These are phyloP conservation scores for Quambalaria eucalypti DNA, from an alignment of 1,284 basidiomycete genomes.

Conservation along the genomic window DNA sequence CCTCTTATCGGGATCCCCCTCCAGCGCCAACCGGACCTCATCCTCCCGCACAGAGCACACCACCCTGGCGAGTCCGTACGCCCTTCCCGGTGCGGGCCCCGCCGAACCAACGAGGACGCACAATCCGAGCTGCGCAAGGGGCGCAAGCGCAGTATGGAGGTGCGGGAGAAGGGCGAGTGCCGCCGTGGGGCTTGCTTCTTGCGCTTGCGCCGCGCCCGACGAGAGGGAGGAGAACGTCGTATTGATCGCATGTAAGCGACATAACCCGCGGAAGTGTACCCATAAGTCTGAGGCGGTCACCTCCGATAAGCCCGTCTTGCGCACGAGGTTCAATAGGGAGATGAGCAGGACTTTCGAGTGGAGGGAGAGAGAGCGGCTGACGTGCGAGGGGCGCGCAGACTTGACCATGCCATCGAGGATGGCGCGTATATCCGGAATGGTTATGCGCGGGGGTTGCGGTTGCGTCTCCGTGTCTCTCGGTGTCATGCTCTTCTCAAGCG, in stretches of 20 bases:
- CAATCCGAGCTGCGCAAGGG: constrained; percentile 22
- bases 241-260: constrained; percentile 22
- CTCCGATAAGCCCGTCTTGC: constrained; percentile 75
- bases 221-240: background rate
- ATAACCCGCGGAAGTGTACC: constrained; percentile 26
- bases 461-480: background rate
- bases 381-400: constrained; percentile 60
- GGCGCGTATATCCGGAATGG: constrained; percentile 64
- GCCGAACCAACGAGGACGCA: constrained; percentile 34
- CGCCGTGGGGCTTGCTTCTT: background rate
- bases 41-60: constrained; percentile 38
- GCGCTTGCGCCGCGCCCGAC: background rate
- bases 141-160: too few species aligned
- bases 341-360: constrained; percentile 51
- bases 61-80: constrained; percentile 25
- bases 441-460: constrained; percentile 51
- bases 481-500: background rate
- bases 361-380: constrained; percentile 23
- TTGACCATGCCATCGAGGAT: constrained; percentile 85
- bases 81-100: constrained; percentile 31
- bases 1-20: constrained; percentile 24
- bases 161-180: background rate
- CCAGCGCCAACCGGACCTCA: constrained; percentile 33
- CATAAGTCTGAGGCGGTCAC: constrained; percentile 69
- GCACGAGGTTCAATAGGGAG: constrained; percentile 70